Evolutionary conservation across 192 early-diverging fungal species (phyloP).

Genomic region (Coemansia sp.): DNA sequence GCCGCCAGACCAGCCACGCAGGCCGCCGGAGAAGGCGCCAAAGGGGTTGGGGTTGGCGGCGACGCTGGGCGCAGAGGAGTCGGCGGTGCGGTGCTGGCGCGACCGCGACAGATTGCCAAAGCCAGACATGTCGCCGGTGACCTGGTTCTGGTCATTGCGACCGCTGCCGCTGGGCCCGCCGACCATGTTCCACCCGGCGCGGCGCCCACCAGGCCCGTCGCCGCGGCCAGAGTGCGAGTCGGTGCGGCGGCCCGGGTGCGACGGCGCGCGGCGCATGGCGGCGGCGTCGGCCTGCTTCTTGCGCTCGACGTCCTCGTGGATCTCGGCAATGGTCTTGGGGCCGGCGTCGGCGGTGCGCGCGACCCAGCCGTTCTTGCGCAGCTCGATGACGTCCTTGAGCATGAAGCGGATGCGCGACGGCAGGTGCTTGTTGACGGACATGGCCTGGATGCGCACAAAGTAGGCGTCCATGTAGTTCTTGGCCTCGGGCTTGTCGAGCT

Average conservation of each 20-base stretch:
- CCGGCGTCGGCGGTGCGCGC: constrained; percentile 64
- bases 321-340: constrained; percentile 92
- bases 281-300: constrained; percentile 71
- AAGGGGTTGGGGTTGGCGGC: constrained; percentile 35
- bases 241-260: constrained; percentile 61
- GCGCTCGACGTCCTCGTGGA: constrained; percentile 77
- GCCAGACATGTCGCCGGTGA: constrained; percentile 70
- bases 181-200: constrained; percentile 53
- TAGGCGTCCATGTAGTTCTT: constrained; percentile 77
- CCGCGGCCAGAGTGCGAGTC: constrained; percentile 64
- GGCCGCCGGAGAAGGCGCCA: constrained; percentile 55
- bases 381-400: constrained; percentile 86
- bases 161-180: constrained; percentile 79
- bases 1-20: constrained; percentile 33
- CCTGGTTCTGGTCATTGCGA: constrained; percentile 54
- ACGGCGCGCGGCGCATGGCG: constrained; percentile 67
- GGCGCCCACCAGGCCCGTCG: constrained; percentile 62
- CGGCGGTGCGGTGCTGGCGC: constrained; percentile 52
- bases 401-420: constrained; percentile 92
- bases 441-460: constrained; percentile 81
- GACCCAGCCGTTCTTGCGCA: constrained; percentile 79
- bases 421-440: constrained; percentile 71
- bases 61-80: not conserved
- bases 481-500: constrained; percentile 67
- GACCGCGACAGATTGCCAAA: constrained; percentile 75